Conservation (phyloP, 371 early-diverging fungal species). For the Syncephalastrum contaminatum region DNA sequence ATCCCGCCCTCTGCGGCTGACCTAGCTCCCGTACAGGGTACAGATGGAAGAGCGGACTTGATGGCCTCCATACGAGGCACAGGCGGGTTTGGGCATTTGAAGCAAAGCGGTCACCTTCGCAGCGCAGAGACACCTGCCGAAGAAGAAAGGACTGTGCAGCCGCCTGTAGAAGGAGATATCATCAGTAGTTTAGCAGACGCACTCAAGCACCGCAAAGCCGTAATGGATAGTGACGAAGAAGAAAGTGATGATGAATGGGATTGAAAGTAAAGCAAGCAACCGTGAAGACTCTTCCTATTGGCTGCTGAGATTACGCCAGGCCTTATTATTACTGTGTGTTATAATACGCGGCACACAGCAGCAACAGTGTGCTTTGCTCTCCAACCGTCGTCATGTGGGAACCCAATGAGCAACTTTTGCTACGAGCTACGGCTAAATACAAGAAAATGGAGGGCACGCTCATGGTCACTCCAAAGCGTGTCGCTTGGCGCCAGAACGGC, state of each 20-base stretch:
- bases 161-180: no score
- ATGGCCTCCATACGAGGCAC: conserved; percentile 46
- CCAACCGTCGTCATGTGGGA: conserved; percentile 46
- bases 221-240: conserved; percentile 41
- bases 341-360: no score
- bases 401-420: conserved; percentile 53
- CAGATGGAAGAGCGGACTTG: conserved; percentile 22
- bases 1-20: conserved; percentile 9
- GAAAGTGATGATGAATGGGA: conserved; percentile 16
- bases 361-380: no score
- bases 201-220: conserved; percentile 30
- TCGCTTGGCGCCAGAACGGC: conserved; percentile 58
- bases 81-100: conserved; percentile 41
- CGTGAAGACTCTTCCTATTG: no score
- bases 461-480: conserved; percentile 54
- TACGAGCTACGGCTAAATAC: conserved; percentile 48
- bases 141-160: no score
- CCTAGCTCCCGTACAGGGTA: conserved; percentile 3
- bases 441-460: conserved; percentile 55
- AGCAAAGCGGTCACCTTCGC: conserved; percentile 29
- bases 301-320: no score
- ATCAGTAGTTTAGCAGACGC: conserved; percentile 28
- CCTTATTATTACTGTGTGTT: no score
- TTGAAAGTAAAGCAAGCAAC: no score
- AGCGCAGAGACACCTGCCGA: conserved; percentile 9